Evolutionary conservation across 495 filamentous ascomycete genomes (phyloP).

Genomic region (Talaromyces adpressus): DNA sequence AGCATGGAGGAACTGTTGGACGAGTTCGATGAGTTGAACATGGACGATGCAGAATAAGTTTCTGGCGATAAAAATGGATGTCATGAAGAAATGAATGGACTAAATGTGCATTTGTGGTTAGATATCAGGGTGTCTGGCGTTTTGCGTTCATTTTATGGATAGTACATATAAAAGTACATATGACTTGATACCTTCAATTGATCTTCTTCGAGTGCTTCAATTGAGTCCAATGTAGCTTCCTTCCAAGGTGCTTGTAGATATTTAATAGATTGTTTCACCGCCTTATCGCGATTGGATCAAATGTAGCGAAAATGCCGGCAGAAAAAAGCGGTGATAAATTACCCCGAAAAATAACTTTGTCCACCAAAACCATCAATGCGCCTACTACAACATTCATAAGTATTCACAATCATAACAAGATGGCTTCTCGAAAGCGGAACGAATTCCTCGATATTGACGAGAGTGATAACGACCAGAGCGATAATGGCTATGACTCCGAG

Average conservation of each 20-base stretch:
- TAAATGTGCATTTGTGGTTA: conserved; percentile 1
- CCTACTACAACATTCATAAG: too few relatives aligned
- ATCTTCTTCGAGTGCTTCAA: not conserved
- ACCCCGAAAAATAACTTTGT: conserved; percentile 3
- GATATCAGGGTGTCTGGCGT: not conserved
- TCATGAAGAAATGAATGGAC: conserved; percentile 4
- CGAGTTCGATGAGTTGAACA: conserved; percentile 77
- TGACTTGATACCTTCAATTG: not conserved
- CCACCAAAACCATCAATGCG: not conserved
- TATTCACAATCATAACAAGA: conserved; percentile 17
- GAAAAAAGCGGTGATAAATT: not conserved
- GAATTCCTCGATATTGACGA: conserved; percentile 62
- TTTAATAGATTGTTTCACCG: not conserved
- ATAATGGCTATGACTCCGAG: conserved; percentile 64
- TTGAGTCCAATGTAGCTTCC: not conserved
- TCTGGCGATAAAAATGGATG: not conserved
- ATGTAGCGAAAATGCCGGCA: not conserved
- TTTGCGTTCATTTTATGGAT: not conserved
- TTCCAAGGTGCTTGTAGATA: not conserved
- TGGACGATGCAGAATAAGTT: conserved; percentile 33
- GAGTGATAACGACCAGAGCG: conserved; percentile 53
- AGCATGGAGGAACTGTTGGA: conserved; percentile 80
- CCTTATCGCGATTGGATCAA: not conserved
- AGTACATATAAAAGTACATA: conserved; percentile 1
- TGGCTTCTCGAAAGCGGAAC: conserved; percentile 66